Base-by-base conservation (phyloP, 1,284 basidiomycete genomes). In the Trichosporon sp. region DNA sequence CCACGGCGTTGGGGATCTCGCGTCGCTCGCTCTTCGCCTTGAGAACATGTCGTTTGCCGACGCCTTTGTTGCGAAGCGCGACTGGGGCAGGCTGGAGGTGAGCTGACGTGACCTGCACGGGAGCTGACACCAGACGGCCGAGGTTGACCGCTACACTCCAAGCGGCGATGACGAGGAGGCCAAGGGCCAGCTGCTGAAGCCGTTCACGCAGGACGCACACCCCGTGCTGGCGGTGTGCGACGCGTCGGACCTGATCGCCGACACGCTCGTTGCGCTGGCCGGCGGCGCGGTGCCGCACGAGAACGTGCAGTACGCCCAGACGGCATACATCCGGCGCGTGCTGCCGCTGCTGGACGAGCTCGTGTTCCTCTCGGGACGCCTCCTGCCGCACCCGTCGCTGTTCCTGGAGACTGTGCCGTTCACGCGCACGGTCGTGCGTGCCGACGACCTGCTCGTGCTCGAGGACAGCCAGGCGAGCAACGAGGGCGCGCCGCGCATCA, bases 381-480 rank as follows among this genome's bases (percentile, higher is more conserved):
- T 86, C 69, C 78, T 86, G 67, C 84, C 85, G 53, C 83, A 85
- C 42, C 76, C 79, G 29, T 83, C 85, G 71, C 81, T 89, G 64
- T 84, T 87, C 74, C 79, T 90, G 75, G 91, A 95, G 64, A 91
- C 92, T 78, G 84, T 88, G 71, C 90, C 93, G 29, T 87, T 86
- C 80, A 83, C 94, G 53, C 86, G 89, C 68, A 75, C 83, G 67
- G 91, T 96, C 80, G 88, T 91, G n/a, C 77, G 71, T 15, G 84
- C 85, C 27, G 93, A 96, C 75, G 92, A 93, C 73, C 78, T 70
- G 1, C 70, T 82, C 21, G 74, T 81, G 64, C 69, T 65, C 8
- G 78, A 73, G 12, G 80, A 82, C 65, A 69, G 75, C n/a, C 73
- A 72, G 3, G 76, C 77, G 11, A 63, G 75, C 1, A 72, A 70